Evolutionary conservation across 2,329 filamentous ascomycete species (phyloP), one percentile per base, ranked within the genome.

Genomic region (Cladosporium halotolerans): DNA sequence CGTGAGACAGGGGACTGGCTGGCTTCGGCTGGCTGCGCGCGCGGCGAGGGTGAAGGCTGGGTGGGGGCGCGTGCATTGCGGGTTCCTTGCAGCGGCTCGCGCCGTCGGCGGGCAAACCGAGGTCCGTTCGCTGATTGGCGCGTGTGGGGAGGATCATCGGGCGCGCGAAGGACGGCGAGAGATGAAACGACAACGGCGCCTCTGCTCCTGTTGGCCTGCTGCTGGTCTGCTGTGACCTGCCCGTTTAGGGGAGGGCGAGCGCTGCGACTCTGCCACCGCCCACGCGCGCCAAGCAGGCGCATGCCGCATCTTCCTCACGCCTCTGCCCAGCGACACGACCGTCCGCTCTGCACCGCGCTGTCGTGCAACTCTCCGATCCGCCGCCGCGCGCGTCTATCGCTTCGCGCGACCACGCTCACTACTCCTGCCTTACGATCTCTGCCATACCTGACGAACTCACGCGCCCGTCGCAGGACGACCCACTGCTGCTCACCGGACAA

Each of bases 381-480:
- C 40, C 48, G 48, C 48, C 48, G 48, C 40, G 48, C 48, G 48
- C 48, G 48, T 51, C 47, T 50, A 19, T 40, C 34, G 45, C 38
- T 11, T 28, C 34, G 48, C 32, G 39, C 40, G 13, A 9, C 40
- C 33, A 51, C 48, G 41, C 40, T 51, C 48, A 28, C 40, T 50
- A 16, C 32, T 28, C 4, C 23, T 4, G 23, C 23, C 23, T 28
- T 7, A 28, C 23, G 5, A 28, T 28, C 23, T 28, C 9, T 23
- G 23, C 40, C 19, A 8, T 8, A 28, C 31, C 28, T 31, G 19
- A 42, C 39, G 14, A 32, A 34, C 28, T 40, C 34, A 42, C 39
- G 38, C 48, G 40, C 48, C 42, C 18, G 48, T 51, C 48, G 48
- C 48, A 44, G 48, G 48, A 40, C 48, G 48, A 51, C 48, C 32